Evolutionary conservation across 805 yeast genomes (phyloP).

Genomic region (Millerago galiae): DNA sequence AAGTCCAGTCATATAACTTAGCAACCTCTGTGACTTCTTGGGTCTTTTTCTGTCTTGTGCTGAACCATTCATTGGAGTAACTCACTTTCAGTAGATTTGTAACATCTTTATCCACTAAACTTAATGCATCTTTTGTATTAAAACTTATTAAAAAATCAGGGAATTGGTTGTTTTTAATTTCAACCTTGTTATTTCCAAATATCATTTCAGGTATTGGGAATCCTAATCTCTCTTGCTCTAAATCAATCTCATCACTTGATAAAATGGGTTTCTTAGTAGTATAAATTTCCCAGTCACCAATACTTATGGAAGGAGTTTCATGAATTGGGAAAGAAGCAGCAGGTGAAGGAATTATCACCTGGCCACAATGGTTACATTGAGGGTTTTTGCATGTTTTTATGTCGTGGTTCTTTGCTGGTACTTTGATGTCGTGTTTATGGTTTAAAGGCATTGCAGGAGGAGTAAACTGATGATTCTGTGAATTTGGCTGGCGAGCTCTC

Average conservation of each 20-base stretch:
- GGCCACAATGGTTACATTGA: conserved; percentile 58
- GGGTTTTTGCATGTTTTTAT: conserved; percentile 31
- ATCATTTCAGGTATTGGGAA: conserved; percentile 97
- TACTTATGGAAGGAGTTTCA: conserved; percentile 63
- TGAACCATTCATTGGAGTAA: conserved; percentile 80
- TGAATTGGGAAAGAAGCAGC: conserved; percentile 53
- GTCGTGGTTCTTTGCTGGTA: conserved; percentile 38
- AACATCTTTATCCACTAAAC: conserved; percentile 49
- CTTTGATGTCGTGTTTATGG: conserved; percentile 16
- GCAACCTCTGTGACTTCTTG: conserved; percentile 52
- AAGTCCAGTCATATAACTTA: conserved; percentile 96
- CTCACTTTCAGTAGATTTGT: conserved; percentile 60
- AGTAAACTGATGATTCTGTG: conserved; percentile 1
- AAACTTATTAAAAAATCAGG: conserved; percentile 48
- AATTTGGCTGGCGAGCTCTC: conserved; percentile 26
- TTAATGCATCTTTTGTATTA: conserved; percentile 72
- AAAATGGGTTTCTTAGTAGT: conserved; percentile 74
- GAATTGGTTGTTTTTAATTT: conserved; percentile 35
- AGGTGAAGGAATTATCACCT: conserved; percentile 75
- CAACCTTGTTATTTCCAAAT: conserved; percentile 75
- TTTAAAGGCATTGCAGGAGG: conserved; percentile 1
- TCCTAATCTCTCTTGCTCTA: conserved; percentile 47
- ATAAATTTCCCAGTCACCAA: conserved; percentile 70
- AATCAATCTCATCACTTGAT: conserved; percentile 66
- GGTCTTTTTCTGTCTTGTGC: conserved; percentile 25